Conservation (phyloP, 495 filamentous ascomycete genomes). For the Glonium stellatum region DNA sequence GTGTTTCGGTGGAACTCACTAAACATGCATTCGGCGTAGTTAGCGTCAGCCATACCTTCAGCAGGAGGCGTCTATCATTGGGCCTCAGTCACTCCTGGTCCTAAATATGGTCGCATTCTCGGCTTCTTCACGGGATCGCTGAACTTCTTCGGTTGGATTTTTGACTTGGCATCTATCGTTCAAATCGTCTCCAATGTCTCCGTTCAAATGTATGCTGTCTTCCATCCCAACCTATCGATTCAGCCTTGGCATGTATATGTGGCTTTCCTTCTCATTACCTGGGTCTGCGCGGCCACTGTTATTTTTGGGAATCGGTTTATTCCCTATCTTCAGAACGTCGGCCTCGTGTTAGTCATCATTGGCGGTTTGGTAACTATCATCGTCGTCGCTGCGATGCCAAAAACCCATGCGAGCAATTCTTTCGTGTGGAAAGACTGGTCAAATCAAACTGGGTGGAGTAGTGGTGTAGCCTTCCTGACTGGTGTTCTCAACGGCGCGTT, state of each 20-base stretch:
- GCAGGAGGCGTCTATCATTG: constrained; percentile 78
- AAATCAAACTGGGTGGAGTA: constrained; percentile 53
- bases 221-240: constrained; percentile 56
- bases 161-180: constrained; percentile 58
- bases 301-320: constrained; percentile 63
- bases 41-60: constrained; percentile 70
- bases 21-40: constrained; percentile 32
- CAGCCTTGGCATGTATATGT: constrained; percentile 72
- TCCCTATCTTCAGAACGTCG: constrained; percentile 56
- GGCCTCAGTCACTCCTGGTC: constrained; percentile 67
- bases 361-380: constrained; percentile 63
- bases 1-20: not conserved
- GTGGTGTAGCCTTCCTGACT: constrained; percentile 68
- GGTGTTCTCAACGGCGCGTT: constrained; percentile 86
- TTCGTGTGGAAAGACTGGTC: constrained; percentile 35
- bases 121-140: constrained; percentile 64
- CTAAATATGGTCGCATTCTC: constrained; percentile 55
- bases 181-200: constrained; percentile 54
- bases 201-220: constrained; percentile 62
- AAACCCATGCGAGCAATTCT: constrained; percentile 30
- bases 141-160: constrained; percentile 71
- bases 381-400: constrained; percentile 68
- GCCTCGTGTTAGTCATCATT: constrained; percentile 55
- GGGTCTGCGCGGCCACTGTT: constrained; percentile 55
- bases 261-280: constrained; percentile 58